Evolutionary conservation across 2,329 filamentous ascomycete species (phyloP), one percentile per base, ranked within the genome.

Genomic region (Clonostachys rosea): DNA sequence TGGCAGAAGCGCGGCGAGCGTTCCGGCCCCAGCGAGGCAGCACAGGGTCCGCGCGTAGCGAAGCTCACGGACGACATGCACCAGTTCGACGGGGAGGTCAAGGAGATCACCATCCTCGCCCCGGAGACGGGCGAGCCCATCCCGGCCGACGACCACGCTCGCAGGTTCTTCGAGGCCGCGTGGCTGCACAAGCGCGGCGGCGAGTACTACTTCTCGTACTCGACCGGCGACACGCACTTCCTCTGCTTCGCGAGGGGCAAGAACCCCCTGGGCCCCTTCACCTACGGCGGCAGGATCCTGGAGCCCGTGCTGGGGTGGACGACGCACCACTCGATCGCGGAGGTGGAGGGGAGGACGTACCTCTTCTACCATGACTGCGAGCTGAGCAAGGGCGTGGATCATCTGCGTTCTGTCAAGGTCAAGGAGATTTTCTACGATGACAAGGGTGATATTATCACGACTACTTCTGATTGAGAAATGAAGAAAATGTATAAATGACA

Each of bases 291-390:
- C 0, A 69, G 80, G 42, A 85, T 91, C 47, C 63, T 91, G 43
- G 86, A 90, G 70, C 87, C 87, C 0, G 87, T 91, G 6, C 64
- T 87, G 24, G 87, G 87, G 2, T 91, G 87, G 87, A 91, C 87
- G 40, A 91, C 87, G 47, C 87, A 91, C 66, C 87, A 91, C 63
- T 87, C 83, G 4, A 85, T 91, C 54, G 84, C 85, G 10, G 85
- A 90, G 70, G 89, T 87, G 59, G 62, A 80, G 64, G 84, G 78
- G 5, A 78, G 75, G 53, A 90, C 86, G 80, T 91, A 81, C 65
- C 62, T 91, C 48, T 91, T 91, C 62, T 83, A 90, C 61, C 87
- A 91, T 60, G 87, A 91, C 67, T 82, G 82, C 50, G 79, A 81
- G 59, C 62, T 89, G 47, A 87, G 83, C 46, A 73, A 75, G 14